Evolutionary conservation across 2,329 filamentous ascomycete species (phyloP), one percentile per base, ranked within the genome.

Genomic region (Ilyonectria robusta): DNA sequence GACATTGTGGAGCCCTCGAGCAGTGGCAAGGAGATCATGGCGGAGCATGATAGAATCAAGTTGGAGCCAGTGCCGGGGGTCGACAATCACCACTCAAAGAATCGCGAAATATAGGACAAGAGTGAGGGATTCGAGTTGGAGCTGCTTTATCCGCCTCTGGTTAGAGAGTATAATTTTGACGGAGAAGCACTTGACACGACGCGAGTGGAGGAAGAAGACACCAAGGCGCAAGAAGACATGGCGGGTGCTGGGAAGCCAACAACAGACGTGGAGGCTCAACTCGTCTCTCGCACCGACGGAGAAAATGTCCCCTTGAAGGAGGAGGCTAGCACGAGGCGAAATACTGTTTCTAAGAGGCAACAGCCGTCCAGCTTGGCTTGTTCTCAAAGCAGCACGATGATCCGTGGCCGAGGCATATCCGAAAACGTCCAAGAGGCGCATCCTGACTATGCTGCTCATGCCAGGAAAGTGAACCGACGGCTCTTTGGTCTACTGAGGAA

Each of bases 391-490:
- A 46, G 53, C 11, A 58, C 26, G 13, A 33, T 17, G 17, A n/a
- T 21, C 15, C 53, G 35, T 17, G 46, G 10, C 8, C 53, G 13
- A 10, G 10, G 23, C 13, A 37, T 15, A 19, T 17, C 26, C 13
- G 47, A 58, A 2, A 42, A 56, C 11, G 44, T 29, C 26, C 46
- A 33, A 8, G 37, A 46, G 3, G 17, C 23, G 17, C 7, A 31
- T 9, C 26, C 29, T 19, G 29, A 54, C 26, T 15, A 47, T 8
- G 44, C 29, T 19, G 29, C 47, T 19, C 19, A 47, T 8, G 44
- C n/a, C 29, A 59, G 55, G 33, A 54, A 55, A 35, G 31, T 29
- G 6, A 60, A 65, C 19, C 62, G 62, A 42, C 51, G 26, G 5
- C 13, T 57, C 9, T 58, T 29, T 33, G 19, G 42, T 31, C 17